Percentiles rank a stretch among this genome's conserved stretches.
These are phyloP conservation scores for Sporothrix humicola DNA, from an alignment of 2,329 filamentous ascomycete species.

Conservation along the genomic window DNA sequence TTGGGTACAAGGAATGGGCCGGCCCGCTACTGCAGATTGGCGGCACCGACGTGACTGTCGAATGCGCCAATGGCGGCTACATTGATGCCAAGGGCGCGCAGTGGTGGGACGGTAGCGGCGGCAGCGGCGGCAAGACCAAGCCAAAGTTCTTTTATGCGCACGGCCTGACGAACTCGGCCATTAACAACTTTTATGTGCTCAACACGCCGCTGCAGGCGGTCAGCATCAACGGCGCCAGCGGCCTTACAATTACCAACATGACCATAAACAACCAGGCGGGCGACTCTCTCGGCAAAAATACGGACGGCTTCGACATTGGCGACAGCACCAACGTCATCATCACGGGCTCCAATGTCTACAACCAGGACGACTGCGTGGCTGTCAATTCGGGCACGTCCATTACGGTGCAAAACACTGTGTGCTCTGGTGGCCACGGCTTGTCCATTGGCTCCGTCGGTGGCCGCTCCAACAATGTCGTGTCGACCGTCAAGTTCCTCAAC, in stretches of 20 bases:
- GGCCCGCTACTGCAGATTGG: conserved; percentile 35
- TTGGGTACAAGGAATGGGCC: conserved; percentile 35
- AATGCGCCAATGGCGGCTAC: conserved; percentile 41
- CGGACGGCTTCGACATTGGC: conserved; percentile 64
- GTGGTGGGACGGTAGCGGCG: conserved; percentile 64
- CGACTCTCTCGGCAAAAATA: conserved; percentile 61
- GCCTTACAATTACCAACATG: conserved; percentile 46
- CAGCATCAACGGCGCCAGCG: conserved; percentile 47
- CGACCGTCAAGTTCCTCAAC: conserved; percentile 54
- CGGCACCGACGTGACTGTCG: conserved; percentile 33
- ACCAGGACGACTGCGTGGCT: conserved; percentile 67
- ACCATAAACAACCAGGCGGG: conserved; percentile 50
- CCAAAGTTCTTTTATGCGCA: conserved; percentile 63
- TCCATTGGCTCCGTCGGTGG: conserved; percentile 53
- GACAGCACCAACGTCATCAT: conserved; percentile 57
- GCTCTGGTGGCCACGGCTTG: conserved; percentile 61
- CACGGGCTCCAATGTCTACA: conserved; percentile 58
- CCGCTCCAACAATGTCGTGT: conserved; percentile 59
- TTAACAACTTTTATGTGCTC: conserved; percentile 50
- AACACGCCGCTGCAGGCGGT: conserved; percentile 53
- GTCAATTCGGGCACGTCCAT: conserved; percentile 50
- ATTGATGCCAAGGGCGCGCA: conserved; percentile 33
- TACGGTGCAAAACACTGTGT: conserved; percentile 51
- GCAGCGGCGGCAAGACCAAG: conserved; percentile 66
- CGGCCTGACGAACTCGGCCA: conserved; percentile 55